Evolutionary conservation across 495 filamentous ascomycete species (phyloP), one percentile per base, ranked within the genome.

Genomic region (Xylaria flabelliformis): DNA sequence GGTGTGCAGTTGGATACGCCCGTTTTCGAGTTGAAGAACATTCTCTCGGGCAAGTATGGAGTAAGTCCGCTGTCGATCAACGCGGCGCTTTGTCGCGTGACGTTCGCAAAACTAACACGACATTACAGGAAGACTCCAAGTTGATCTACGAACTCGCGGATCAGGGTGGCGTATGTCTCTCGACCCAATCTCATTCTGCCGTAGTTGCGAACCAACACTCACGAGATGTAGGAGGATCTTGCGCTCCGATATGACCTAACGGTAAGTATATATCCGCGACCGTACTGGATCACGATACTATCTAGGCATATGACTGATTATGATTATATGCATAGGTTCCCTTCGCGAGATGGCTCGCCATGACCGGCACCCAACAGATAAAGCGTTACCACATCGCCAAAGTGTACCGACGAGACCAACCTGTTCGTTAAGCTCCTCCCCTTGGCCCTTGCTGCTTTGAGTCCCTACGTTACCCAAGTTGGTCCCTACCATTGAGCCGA

Each of bases 361-460:
- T 94, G 92, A 95, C 95, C 84, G 83, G 86, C 67, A 83, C 94
- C 41, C 89, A 91, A 78, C 88, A 81, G 75, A 94, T 97, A 80
- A 97, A 96, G 81, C 86, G 94, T 39, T 96, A 95, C 80, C 92
- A 95, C 83, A 94, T 96, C 73, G 93, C 93, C 69, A 96, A 96
- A 82, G 94, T 97, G 46, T 95, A 94, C 83, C 87, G 92, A 70
- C 82, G 92, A 77, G 92, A 94, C 81, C 91, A 93, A 80, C 91
- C 91, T 51, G 78, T 72, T 29, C 53, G 70, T 72, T 67, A 29
- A 34, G 36, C 63, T 42, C 41, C n/a, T 12, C 17, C 64, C 41
- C 61, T 56, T 53, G 29, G 13, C 19, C 17, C 7, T 6, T 34
- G 46, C 34, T 24, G 29, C 55, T 50, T 29, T 21, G 58, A 72